phyloP scores from a whole-genome alignment of 2,329 filamentous ascomycete species.

The Cladophialophora bantiana region DNA sequence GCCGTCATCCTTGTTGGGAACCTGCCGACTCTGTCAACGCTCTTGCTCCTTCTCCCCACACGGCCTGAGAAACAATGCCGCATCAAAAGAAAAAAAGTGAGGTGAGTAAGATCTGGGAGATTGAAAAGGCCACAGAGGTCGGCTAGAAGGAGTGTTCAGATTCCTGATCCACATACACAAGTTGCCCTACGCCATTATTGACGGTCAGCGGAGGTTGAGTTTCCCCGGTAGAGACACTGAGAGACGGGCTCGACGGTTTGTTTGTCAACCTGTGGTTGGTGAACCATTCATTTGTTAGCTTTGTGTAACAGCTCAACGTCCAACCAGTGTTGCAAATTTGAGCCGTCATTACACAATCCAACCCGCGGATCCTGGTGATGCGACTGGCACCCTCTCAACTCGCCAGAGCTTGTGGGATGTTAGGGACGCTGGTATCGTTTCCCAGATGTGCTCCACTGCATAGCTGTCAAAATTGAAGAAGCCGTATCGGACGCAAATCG shows the following conservation, averaged over 20 bases:
- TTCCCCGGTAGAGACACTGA: not conserved
- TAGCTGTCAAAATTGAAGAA: not conserved
- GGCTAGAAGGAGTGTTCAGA: not conserved
- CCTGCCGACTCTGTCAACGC: not conserved
- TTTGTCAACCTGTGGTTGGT: conserved; percentile 35
- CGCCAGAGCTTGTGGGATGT: not conserved
- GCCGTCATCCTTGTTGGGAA: not conserved
- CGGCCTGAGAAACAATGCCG: not conserved
- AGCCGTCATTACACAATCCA: not conserved
- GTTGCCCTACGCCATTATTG: conserved; percentile 3
- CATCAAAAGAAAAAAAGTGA: not conserved
- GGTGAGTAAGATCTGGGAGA: not conserved
- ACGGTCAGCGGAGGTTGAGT: not conserved
- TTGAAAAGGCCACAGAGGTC: not conserved
- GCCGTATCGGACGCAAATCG: not conserved
- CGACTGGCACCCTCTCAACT: not conserved
- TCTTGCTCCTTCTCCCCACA: not conserved
- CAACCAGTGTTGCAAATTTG: not conserved
- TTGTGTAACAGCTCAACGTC: conserved; percentile 22
- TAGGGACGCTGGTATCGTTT: not conserved
- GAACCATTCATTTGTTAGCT: conserved; percentile 12
- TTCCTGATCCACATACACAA: not conserved
- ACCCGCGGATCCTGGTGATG: conserved; percentile 1
- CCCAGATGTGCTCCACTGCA: not conserved
- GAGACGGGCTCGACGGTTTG: not conserved